Evolutionary conservation across 768 basidiomycete genomes (phyloP).

Genomic region (Agaricus subrufescens): DNA sequence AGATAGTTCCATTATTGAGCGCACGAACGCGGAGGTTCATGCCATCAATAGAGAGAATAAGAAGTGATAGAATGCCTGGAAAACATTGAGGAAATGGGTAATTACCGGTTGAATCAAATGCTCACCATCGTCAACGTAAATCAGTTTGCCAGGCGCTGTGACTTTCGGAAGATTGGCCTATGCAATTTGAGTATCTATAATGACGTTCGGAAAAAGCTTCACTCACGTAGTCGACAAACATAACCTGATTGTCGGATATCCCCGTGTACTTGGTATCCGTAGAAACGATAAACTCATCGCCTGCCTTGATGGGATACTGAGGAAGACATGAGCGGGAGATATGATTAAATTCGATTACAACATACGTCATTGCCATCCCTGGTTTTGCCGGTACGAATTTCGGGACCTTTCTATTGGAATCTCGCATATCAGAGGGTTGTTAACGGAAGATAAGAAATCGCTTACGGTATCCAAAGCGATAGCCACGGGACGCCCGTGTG

Average conservation of each 20-base stretch:
- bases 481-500: slow-evolving; percentile 85
- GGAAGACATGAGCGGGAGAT: neutral
- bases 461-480: slow-evolving; percentile 96
- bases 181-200: neutral
- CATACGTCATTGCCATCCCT: slow-evolving; percentile 81
- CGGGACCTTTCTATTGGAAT: slow-evolving; percentile 85
- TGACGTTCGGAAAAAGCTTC: neutral
- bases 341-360: slow-evolving; percentile 10
- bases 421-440: neutral
- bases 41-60: slow-evolving; percentile 87
- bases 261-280: slow-evolving; percentile 81
- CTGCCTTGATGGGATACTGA: slow-evolving; percentile 79
- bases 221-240: slow-evolving; percentile 94
- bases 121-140: slow-evolving; percentile 96
- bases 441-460: slow-evolving; percentile 10
- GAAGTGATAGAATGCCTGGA: slow-evolving; percentile 70
- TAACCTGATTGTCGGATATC: slow-evolving; percentile 72
- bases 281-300: slow-evolving; percentile 90
- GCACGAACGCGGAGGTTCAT: slow-evolving; percentile 77
- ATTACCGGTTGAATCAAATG: neutral
- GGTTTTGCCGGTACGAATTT: slow-evolving; percentile 97
- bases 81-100: neutral
- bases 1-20: slow-evolving; percentile 87
- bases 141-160: slow-evolving; percentile 93
- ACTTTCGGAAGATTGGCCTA: slow-evolving; percentile 93